phyloP scores from a whole-genome alignment of 805 yeast species.

The Danielozyma ontarioensis region DNA sequence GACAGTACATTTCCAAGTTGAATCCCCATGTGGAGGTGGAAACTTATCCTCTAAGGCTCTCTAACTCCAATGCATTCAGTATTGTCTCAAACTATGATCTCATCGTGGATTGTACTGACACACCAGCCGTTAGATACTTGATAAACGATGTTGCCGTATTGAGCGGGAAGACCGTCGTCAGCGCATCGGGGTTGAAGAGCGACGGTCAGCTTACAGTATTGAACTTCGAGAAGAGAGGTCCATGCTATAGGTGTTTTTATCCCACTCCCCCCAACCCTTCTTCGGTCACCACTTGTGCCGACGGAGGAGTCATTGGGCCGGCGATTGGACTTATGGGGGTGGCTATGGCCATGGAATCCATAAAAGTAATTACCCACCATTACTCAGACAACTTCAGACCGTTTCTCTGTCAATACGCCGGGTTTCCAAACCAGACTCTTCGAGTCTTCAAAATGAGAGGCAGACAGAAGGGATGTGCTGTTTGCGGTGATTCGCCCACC shows the following conservation, averaged over 20 bases:
- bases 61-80: constrained; percentile 54
- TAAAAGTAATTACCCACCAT: constrained; percentile 61
- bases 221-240: constrained; percentile 64
- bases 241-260: constrained; percentile 92
- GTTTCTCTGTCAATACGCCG: constrained; percentile 62
- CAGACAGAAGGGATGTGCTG: constrained; percentile 52
- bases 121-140: constrained; percentile 81
- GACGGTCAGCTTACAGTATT: constrained; percentile 87
- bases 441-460: constrained; percentile 78
- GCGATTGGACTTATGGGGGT: constrained; percentile 91
- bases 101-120: constrained; percentile 90
- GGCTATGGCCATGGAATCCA: constrained; percentile 82
- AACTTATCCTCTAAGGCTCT: constrained; percentile 49
- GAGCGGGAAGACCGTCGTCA: constrained; percentile 64
- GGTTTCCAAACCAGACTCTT: constrained; percentile 60
- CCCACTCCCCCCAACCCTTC: constrained; percentile 88
- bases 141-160: constrained; percentile 80
- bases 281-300: constrained; percentile 78
- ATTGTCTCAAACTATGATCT: constrained; percentile 65
- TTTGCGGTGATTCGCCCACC: constrained; percentile 53
- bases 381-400: constrained; percentile 61
- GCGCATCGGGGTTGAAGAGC: constrained; percentile 87
- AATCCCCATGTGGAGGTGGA: constrained; percentile 64
- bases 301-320: constrained; percentile 93
- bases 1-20: constrained; percentile 40